Percentiles rank a stretch among this genome's conserved stretches.
These are phyloP conservation scores for Quercus aquifolioides DNA, from an alignment of 306 rosid species.

Conservation along the genomic window DNA sequence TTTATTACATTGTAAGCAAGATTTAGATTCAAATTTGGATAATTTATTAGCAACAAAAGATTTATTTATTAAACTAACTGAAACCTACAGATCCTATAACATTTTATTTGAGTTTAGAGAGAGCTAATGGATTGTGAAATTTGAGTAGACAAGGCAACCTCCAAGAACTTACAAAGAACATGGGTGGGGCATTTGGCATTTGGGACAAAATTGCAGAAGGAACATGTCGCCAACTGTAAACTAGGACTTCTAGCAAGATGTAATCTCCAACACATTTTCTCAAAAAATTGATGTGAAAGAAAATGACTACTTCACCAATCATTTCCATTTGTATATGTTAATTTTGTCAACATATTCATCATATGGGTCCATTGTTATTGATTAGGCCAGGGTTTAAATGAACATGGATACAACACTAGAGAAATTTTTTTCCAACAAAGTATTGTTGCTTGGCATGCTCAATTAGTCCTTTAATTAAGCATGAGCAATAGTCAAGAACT, in stretches of 20 bases:
- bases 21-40: too few species aligned
- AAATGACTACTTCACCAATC: conserved; percentile 1
- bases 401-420: too few species aligned
- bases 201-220: conserved; percentile 24
- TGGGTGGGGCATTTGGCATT: conserved; percentile 13
- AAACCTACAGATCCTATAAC: too few species aligned
- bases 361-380: neutral
- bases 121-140: neutral
- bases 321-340: neutral
- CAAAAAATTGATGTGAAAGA: conserved; percentile 11
- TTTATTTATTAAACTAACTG: too few species aligned
- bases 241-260: neutral
- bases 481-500: neutral
- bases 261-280: conserved; percentile 17
- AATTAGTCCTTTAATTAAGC: neutral
- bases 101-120: neutral
- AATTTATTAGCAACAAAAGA: too few species aligned
- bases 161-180: conserved; percentile 35
- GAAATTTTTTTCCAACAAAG: neutral
- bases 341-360: neutral
- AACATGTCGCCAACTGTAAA: conserved; percentile 25
- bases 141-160: conserved; percentile 21
- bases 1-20: too few species aligned
- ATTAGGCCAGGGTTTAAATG: neutral
- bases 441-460: neutral